Conservation (phyloP, 495 filamentous ascomycete genomes). For the Lasiosphaeria miniovina region DNA sequence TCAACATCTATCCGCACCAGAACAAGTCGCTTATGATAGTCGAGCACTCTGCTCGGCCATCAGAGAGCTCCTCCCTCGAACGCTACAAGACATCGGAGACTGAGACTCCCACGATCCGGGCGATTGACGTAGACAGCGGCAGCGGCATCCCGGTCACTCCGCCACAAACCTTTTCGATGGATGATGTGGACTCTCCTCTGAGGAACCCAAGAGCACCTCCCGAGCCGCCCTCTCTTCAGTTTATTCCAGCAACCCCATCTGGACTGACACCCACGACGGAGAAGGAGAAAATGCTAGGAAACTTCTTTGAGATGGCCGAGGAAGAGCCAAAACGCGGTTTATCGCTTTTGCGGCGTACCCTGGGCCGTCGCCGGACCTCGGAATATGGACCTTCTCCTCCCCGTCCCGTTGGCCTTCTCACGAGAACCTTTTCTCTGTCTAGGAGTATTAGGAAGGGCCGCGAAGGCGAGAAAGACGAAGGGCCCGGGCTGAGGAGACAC, state of each 20-base stretch:
- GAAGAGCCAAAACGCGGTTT: constrained; percentile 44
- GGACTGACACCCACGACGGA: constrained; percentile 53
- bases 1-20: constrained; percentile 82
- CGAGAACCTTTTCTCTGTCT: constrained; percentile 43
- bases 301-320: constrained; percentile 40
- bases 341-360: constrained; percentile 56
- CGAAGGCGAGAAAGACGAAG: constrained; percentile 28
- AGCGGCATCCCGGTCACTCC: constrained; percentile 43
- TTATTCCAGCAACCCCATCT: constrained; percentile 71
- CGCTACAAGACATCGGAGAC: constrained; percentile 11
- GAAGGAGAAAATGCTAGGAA: constrained; percentile 50
- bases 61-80: constrained; percentile 30
- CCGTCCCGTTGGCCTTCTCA: constrained; percentile 42
- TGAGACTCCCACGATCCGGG: constrained; percentile 31
- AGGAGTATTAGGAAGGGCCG: constrained; percentile 15
- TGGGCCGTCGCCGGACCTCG: constrained; percentile 55
- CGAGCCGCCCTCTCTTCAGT: constrained; percentile 59
- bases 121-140: constrained; percentile 41
- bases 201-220: constrained; percentile 73
- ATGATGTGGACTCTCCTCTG: constrained; percentile 63
- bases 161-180: constrained; percentile 46
- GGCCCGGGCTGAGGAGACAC: constrained; percentile 31
- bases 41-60: constrained; percentile 58
- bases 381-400: constrained; percentile 44
- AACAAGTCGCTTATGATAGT: constrained; percentile 79